These are phyloP conservation scores for Platismatia glauca DNA, from an alignment of 495 filamentous ascomycete species.

Conservation along the genomic window DNA sequence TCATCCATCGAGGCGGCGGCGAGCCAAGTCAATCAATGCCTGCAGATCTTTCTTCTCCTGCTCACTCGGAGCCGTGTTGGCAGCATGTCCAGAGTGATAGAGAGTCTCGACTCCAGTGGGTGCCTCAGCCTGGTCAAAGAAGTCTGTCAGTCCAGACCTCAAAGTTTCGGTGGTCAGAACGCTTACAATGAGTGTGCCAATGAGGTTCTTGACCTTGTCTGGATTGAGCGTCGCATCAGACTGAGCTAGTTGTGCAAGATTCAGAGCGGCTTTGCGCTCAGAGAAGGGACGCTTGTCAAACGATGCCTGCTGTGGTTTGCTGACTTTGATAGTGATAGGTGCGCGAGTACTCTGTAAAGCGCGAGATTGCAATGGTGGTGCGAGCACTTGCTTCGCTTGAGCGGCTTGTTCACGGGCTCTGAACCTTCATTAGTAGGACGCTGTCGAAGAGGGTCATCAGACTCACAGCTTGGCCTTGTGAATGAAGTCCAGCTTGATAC, in stretches of 20 bases:
- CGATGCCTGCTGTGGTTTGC: constrained; percentile 9
- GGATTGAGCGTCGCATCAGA: constrained; percentile 8
- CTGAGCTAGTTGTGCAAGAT: constrained; percentile 20
- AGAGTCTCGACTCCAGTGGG: constrained; percentile 15
- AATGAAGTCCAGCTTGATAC: constrained; percentile 70
- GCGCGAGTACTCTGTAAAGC: neutral
- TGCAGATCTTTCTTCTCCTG: constrained; percentile 19
- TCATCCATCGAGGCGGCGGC: constrained; percentile 11
- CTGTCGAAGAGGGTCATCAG: neutral
- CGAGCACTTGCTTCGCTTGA: constrained; percentile 5
- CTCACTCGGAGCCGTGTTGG: constrained; percentile 26
- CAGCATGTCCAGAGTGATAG: constrained; percentile 3
- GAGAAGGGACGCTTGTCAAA: constrained; percentile 13
- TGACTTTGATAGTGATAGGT: constrained; percentile 6
- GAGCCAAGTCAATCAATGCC: constrained; percentile 15
- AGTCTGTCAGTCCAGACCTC: neutral
- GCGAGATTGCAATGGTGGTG: neutral
- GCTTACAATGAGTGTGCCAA: constrained; percentile 21
- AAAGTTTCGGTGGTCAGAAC: neutral
- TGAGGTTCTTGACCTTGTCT: constrained; percentile 18
- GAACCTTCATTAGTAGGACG: neutral
- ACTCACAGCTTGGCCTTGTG: constrained; percentile 33
- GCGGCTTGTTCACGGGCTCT: constrained; percentile 9
- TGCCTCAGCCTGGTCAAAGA: constrained; percentile 18
- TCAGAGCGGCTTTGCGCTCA: constrained; percentile 22